phyloP scores from a whole-genome alignment of 1,284 basidiomycete species.

The Rhodotorula sp. region DNA sequence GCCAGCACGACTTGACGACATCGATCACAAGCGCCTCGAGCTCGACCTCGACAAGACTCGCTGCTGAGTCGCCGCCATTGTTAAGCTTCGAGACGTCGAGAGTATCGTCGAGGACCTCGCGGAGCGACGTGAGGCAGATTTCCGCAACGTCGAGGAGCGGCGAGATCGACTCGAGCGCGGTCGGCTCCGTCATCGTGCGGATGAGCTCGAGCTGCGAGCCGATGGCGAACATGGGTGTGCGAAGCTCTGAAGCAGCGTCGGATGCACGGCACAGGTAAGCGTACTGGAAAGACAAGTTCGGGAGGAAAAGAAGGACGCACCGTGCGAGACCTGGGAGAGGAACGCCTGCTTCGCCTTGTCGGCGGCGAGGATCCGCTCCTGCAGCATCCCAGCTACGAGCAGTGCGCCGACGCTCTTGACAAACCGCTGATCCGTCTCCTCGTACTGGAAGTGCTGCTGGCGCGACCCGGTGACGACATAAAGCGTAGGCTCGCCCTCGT shows the following conservation, averaged over 20 bases:
- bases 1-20: constrained; percentile 3
- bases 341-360: constrained; percentile 48
- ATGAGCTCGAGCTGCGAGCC: constrained; percentile 44
- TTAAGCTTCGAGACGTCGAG: constrained; percentile 32
- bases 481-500: constrained; percentile 26
- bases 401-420: constrained; percentile 8
- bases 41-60: neutral
- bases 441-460: neutral
- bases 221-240: constrained; percentile 48
- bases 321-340: constrained; percentile 40
- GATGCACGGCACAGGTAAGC: neutral
- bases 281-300: constrained; percentile 42
- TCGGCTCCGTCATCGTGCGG: constrained; percentile 14
- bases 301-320: constrained; percentile 22
- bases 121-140: constrained; percentile 14
- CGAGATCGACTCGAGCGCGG: constrained; percentile 1
- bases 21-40: constrained; percentile 11
- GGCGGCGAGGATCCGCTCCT: constrained; percentile 18
- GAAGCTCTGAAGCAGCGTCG: constrained; percentile 31
- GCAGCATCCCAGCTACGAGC: constrained; percentile 32
- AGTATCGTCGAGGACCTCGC: constrained; percentile 30
- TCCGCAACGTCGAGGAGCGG: constrained; percentile 31
- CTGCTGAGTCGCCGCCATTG: neutral
- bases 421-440: constrained; percentile 21
- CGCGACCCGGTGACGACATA: constrained; percentile 19